These are phyloP conservation scores for Paragyromitra xinjiangensis DNA, from an alignment of 495 filamentous ascomycete species.

Conservation along the genomic window DNA sequence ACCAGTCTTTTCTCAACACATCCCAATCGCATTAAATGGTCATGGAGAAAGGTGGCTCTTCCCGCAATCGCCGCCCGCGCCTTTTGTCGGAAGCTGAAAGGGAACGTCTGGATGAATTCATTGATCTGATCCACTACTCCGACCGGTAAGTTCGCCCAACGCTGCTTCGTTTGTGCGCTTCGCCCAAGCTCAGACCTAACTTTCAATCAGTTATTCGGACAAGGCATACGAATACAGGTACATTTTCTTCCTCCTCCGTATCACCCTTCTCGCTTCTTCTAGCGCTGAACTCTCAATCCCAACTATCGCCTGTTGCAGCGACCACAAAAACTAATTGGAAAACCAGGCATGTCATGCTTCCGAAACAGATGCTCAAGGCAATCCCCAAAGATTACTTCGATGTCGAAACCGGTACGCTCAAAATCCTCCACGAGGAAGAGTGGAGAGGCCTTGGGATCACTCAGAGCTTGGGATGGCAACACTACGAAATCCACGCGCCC, in stretches of 20 bases:
- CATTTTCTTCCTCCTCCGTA: constrained; percentile 2
- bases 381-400: constrained; percentile 98
- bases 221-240: constrained; percentile 58
- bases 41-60: constrained; percentile 71
- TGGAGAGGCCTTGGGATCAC: constrained; percentile 97
- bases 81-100: constrained; percentile 81
- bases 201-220: constrained; percentile 53
- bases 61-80: constrained; percentile 85
- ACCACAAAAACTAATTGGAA: constrained; percentile 15
- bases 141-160: constrained; percentile 70
- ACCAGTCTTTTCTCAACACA: neutral
- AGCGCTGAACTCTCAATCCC: neutral
- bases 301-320: neutral
- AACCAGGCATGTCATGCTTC: constrained; percentile 90
- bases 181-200: constrained; percentile 29
- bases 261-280: neutral
- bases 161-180: constrained; percentile 7
- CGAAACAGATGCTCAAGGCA: constrained; percentile 95
- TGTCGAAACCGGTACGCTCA: constrained; percentile 85
- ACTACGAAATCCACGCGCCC: constrained; percentile 98
- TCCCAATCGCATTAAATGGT: constrained; percentile 62
- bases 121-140: constrained; percentile 93
- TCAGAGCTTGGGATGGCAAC: constrained; percentile 97
- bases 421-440: constrained; percentile 97
- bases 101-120: constrained; percentile 84